Evolutionary conservation across 768 basidiomycete species (phyloP), one percentile per base, ranked within the genome.

Genomic region (Russula compacta): DNA sequence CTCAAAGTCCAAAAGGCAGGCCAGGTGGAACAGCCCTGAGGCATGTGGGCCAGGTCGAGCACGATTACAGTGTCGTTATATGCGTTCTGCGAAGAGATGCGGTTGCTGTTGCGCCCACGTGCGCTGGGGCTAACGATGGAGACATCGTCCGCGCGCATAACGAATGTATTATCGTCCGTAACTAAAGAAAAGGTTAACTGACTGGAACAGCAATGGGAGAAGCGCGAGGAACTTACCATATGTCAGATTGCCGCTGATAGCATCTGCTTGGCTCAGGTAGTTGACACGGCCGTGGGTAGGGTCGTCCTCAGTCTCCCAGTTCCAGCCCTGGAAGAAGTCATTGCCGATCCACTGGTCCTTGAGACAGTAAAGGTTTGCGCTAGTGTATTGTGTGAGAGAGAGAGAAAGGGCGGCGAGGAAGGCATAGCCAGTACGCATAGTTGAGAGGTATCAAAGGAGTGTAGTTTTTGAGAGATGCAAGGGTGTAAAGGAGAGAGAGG

Each of bases 281-380:
- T 84, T 80, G 59, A 83, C 82, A 53, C 80, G 73, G n/a, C 84
- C 84, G 62, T 84, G 80, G 0, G 84, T 86, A n/a, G 83, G 84
- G 67, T 86, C 84, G 59, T 77, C 67, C 32, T 69, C 56, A 8
- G 77, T 78, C 64, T 81, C 75, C 79, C 79, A 85, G 1, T 67
- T 70, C 74, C 78, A 86, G 6, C 60, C 61, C 19, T 74, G 53
- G 59, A 79, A 73, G 67, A 86, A 86, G 66, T 74, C 73, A 12
- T 56, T 8, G 40, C 78, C 78, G 48, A 73, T 60, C 68, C 60
- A 67, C 29, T 56, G 7, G 39, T 66, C 60, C 44, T 65, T 29
- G 15, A 63, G 60, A 38, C 24, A 29, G 24, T 33, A 43, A 49
- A 65, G 59, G 24, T 21, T 15, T n/a, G 57, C 38, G 32, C 58